Evolutionary conservation across 1,139 yeast species (phyloP), one percentile per base, ranked within the genome.

Genomic region (Oligophagozyma castellii): DNA sequence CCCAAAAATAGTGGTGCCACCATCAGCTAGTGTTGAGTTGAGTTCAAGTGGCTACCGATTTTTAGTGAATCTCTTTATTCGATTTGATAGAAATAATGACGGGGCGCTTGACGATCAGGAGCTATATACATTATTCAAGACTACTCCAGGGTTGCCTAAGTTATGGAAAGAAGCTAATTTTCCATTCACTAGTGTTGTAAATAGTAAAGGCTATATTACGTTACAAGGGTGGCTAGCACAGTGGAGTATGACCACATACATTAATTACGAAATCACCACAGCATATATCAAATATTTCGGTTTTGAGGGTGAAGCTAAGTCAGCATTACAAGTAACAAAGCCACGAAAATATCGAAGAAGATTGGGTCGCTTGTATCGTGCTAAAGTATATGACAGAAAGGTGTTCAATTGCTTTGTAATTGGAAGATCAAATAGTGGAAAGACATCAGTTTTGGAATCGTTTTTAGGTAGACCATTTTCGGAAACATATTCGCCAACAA

Each of bases 191-290:
- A 79, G 93, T 5, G 95, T 86, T 2, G 70, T 93, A 33, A 86
- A 84, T 48, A 95, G 83, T 39, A 74, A 73, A 37, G 95, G 95
- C 0, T 70, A 74, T 48, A 89, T 89, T 3, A 81, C 96, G 0
- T 56, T 89, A 19, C 96, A 89, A 56, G 98, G 98, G 2, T 89
- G 98, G 98, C 57, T 89, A 25, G 96, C 98, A 0, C 96, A 89
- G 46, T 89, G 98, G 98, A 77, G 89, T 42, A 76, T 89, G 75
- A 83, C 95, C 0, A 86, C 96, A 0, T 83, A 74, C 44, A 58
- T 89, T 22, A 93, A 84, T 44, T 74, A 79, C 48, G 72, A 67
- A 44, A 76, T 84, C 1, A 84, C 96, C 0, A 64, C 89, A 33
- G 93, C 84, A 31, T 89, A 86, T 46, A 57, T 89, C 35, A 94